phyloP scores from a whole-genome alignment of 192 early-diverging fungal genomes.

The Linderina pennispora region DNA sequence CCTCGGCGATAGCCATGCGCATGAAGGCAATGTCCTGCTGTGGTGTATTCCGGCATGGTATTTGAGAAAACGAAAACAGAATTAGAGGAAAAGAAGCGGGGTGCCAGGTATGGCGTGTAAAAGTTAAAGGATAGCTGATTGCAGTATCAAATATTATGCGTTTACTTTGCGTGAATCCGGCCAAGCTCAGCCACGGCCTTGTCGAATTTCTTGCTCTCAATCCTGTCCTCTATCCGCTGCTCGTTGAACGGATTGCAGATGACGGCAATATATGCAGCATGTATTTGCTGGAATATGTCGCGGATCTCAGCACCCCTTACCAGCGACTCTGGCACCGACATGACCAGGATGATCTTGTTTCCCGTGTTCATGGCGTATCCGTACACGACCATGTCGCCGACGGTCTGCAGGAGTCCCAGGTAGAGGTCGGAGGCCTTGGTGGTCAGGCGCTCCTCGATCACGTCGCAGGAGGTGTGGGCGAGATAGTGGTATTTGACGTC shows the following conservation, averaged over 20 bases:
- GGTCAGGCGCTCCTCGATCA: conserved; percentile 60
- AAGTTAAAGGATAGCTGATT: no score
- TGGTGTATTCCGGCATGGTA: conserved; percentile 10
- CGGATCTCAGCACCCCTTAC: conserved; percentile 64
- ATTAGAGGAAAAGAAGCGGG: no score
- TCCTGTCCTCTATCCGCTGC: conserved; percentile 50
- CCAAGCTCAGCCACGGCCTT: conserved; percentile 55
- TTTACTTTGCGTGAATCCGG: conserved; percentile 1
- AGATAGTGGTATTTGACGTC: conserved; percentile 88
- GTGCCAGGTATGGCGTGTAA: no score
- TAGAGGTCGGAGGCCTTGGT: conserved; percentile 71
- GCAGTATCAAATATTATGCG: no score
- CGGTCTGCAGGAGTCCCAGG: conserved; percentile 78
- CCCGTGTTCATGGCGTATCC: conserved; percentile 88
- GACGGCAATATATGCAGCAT: conserved; percentile 72
- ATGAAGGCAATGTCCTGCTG: conserved; percentile 58
- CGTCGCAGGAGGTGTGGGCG: conserved; percentile 86
- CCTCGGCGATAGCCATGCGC: conserved; percentile 71
- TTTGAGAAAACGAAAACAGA: no score
- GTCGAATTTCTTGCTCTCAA: conserved; percentile 50
- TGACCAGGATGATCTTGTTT: conserved; percentile 64
- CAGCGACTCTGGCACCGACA: conserved; percentile 66
- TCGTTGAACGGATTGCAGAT: conserved; percentile 88
- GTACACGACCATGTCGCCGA: conserved; percentile 87
- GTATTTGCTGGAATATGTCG: conserved; percentile 75